Evolutionary conservation across 768 basidiomycete species (phyloP), one percentile per base, ranked within the genome.

Genomic region (Termitomyces sp.): DNA sequence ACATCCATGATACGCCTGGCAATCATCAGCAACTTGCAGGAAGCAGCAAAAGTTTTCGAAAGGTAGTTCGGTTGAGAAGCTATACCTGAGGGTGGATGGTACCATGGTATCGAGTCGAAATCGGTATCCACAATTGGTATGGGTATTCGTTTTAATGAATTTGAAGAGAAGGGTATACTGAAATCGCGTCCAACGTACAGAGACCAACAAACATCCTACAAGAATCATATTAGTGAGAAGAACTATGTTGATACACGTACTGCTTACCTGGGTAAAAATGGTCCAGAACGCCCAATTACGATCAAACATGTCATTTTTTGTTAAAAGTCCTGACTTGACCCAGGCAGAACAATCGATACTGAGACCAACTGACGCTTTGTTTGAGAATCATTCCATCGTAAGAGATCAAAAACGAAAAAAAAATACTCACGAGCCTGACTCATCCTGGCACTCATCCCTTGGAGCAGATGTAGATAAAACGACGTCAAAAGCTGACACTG

Each of bases 171-270:
- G 1, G 77, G 64, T 22, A 82, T 72, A 52, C 74, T 77, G 63
- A 78, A 81, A 51, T 84, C 82, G 19, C 84, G 75, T 8, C 84
- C 84, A n/a, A 84, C 82, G 49, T 84, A 84, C 0, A 85, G 70
- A 1, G 80, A 82, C 84, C 84, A 85, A 50, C 81, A 83, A 5
- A 82, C 78, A 53, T 85, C 83, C 77, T 82, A 24, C 11, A 22
- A 35, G 22, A 38, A 45, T 45, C n/a, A n/a, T 41, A n/a, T 56
- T 45, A 14, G 6, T 46, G 44, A 46, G 44, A 34, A 21, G 1
- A 40, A 38, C 26, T 9, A 5, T n/a, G 40, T 22, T 37, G 10
- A 1, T 7, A n/a, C 2, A 47, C 14, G 28, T 15, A 37, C 32
- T 32, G 47, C 65, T 12, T 56, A 78, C 80, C 66, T 82, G 81